Evolutionary conservation across 1,284 basidiomycete species (phyloP), one percentile per base, ranked within the genome.

Genomic region (Lentinula novae-zelandiae): DNA sequence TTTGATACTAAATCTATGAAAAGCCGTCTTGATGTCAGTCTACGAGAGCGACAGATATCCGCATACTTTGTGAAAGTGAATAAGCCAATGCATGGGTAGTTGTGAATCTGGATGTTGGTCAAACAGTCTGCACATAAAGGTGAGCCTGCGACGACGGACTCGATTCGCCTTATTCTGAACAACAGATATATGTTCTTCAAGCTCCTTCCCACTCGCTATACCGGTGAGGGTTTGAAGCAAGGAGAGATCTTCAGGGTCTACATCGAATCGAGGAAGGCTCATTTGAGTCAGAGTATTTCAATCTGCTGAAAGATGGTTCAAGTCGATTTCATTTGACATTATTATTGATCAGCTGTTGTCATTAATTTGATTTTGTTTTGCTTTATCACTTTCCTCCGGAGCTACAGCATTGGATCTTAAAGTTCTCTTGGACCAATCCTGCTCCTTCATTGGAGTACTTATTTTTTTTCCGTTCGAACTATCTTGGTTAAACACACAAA

Each of bases 111-210:
- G 7, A 42, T 13, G 12, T 27, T 5, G 3, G n/a, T 34, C 40
- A n/a, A 8, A 17, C 17, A 27, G 17, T 56, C 12, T 34, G 9
- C 4, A n/a, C 27, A 33, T 56, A 2, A 22, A 31, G 13, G 31
- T 8, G 3, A 46, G 22, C 27, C 27, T 34, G 12, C 22, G 12
- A 38, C 20, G 31, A 50, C 49, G 12, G 5, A 44, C 54, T 7
- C 36, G 42, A 17, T 56, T 56, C 8, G 80, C 82, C 57, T 76
- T 75, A 22, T 61, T 64, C 62, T 81, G 81, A 15, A 81, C 72
- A 1, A 58, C 57, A 6, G 81, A 51, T 38, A 84, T 76, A 65
- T 85, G 82, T 53, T 70, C 58, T 67, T 74, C 82, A 56, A 82
- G 68, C 57, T 72, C 72, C 5, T 75, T 71, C 1, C 73, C 71